Conservation (phyloP, 352 stramenopile genomes). For the Elongisporangium senticosum region DNA sequence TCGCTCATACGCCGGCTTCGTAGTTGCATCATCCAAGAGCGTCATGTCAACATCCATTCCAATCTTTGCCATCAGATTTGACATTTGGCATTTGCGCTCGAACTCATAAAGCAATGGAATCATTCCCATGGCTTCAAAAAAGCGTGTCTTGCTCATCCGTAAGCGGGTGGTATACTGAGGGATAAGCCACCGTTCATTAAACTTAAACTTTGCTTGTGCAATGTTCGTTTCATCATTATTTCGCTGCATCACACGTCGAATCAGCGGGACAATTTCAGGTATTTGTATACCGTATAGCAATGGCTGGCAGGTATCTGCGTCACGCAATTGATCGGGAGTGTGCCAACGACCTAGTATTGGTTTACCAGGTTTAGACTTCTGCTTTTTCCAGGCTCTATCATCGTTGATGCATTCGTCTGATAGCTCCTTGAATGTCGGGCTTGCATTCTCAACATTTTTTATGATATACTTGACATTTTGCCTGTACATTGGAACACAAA, state of each 20-base stretch:
- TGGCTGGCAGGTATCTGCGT: slow-evolving; percentile 49
- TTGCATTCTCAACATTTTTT: no score
- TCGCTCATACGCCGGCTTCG: slow-evolving; percentile 79
- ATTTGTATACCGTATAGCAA: slow-evolving; percentile 69
- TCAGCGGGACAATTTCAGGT: slow-evolving; percentile 72
- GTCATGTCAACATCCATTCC: slow-evolving; percentile 67
- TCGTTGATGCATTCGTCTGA: slow-evolving; percentile 18
- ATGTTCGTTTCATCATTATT: slow-evolving; percentile 58
- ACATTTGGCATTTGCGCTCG: slow-evolving; percentile 86
- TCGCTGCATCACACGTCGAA: slow-evolving; percentile 77
- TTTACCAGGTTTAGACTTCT: slow-evolving; percentile 59
- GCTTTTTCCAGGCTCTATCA: slow-evolving; percentile 56
- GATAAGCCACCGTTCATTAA: slow-evolving; percentile 74
- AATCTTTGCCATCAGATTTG: slow-evolving; percentile 76
- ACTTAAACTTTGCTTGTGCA: slow-evolving; percentile 49
- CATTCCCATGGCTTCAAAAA: slow-evolving; percentile 77
- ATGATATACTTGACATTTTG: slow-evolving; percentile 66
- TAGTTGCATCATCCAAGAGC: slow-evolving; percentile 76
- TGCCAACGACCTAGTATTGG: slow-evolving; percentile 79
- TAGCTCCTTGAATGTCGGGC: no score
- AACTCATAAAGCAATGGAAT: slow-evolving; percentile 85
- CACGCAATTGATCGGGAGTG: slow-evolving; percentile 47
- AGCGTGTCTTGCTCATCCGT: slow-evolving; percentile 57
- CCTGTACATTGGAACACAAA: slow-evolving; percentile 63
- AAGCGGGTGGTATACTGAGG: slow-evolving; percentile 67